Percentiles rank a stretch among this genome's conserved stretches.
These are phyloP conservation scores for Xylariaceae sp. DNA, from an alignment of 2,329 filamentous ascomycete species.

Conservation along the genomic window DNA sequence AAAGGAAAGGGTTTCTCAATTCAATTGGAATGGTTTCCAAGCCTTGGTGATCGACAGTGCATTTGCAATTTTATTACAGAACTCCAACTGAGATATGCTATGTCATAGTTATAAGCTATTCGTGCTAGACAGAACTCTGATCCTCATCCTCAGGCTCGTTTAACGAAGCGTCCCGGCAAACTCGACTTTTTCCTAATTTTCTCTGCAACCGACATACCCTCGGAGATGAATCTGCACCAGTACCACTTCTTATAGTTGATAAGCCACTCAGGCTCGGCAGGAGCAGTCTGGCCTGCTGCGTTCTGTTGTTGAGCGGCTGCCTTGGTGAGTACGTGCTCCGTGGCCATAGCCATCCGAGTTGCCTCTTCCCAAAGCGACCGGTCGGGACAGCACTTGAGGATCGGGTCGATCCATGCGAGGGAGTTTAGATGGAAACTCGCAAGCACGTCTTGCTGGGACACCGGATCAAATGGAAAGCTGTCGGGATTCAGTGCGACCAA, in stretches of 20 bases:
- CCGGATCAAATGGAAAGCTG: neutral
- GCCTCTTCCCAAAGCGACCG: neutral
- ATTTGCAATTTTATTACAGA: too few species aligned
- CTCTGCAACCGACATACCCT: neutral
- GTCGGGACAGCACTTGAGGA: neutral
- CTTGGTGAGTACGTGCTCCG: neutral
- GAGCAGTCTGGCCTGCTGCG: neutral
- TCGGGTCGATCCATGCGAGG: neutral
- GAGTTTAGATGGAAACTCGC: neutral
- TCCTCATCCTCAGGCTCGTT: neutral
- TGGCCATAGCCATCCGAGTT: neutral
- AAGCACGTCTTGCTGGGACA: neutral
- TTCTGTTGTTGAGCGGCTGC: neutral
- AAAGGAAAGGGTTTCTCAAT: too few species aligned
- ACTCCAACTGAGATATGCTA: too few species aligned
- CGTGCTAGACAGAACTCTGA: too few species aligned
- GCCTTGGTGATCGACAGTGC: too few species aligned
- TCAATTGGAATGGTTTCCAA: too few species aligned
- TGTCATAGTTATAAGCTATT: too few species aligned
- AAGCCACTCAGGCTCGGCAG: neutral
- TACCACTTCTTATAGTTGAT: neutral
- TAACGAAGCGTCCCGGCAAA: neutral
- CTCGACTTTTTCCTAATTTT: neutral
- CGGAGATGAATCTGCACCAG: neutral
- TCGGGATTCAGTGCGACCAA: slow-evolving; percentile 1